A percentile compares a stretch with the other conserved stretches of the same genome.
These are phyloP conservation scores for Mycena citricolor DNA, from an alignment of 1,284 basidiomycete species.

Conservation along the genomic window DNA sequence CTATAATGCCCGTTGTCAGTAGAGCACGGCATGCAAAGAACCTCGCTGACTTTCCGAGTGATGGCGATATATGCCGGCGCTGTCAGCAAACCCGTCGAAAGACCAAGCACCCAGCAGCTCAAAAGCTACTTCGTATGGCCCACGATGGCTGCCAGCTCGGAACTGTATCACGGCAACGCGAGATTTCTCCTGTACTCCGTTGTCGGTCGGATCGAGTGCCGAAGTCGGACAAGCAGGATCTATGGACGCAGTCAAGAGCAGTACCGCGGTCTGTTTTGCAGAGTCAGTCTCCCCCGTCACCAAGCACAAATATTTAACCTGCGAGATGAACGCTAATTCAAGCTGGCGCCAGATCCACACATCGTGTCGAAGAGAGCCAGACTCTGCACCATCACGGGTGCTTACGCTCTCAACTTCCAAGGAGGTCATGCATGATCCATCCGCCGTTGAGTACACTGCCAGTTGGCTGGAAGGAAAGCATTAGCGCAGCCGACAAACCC, in stretches of 20 bases:
- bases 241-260: constrained; percentile 46
- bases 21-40: background rate
- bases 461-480: constrained; percentile 36
- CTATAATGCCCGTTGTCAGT: constrained; percentile 2
- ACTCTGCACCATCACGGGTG: too few species aligned
- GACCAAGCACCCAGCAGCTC: constrained; percentile 56
- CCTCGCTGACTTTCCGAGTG: constrained; percentile 44
- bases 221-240: constrained; percentile 37
- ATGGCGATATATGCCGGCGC: constrained; percentile 44
- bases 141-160: constrained; percentile 34
- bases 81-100: constrained; percentile 46
- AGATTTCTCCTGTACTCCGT: constrained; percentile 39
- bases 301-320: constrained; percentile 38
- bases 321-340: constrained; percentile 39
- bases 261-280: constrained; percentile 34
- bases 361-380: too few species aligned
- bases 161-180: constrained; percentile 50
- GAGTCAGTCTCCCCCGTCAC: too few species aligned
- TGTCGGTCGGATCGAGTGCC: constrained; percentile 34
- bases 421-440: constrained; percentile 43
- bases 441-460: constrained; percentile 41
- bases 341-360: constrained; percentile 52
- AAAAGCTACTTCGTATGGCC: constrained; percentile 40
- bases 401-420: constrained; percentile 28
- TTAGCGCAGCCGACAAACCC: constrained; percentile 8